phyloP scores from a whole-genome alignment of 192 early-diverging fungal genomes.

The Coemansia sp. region DNA sequence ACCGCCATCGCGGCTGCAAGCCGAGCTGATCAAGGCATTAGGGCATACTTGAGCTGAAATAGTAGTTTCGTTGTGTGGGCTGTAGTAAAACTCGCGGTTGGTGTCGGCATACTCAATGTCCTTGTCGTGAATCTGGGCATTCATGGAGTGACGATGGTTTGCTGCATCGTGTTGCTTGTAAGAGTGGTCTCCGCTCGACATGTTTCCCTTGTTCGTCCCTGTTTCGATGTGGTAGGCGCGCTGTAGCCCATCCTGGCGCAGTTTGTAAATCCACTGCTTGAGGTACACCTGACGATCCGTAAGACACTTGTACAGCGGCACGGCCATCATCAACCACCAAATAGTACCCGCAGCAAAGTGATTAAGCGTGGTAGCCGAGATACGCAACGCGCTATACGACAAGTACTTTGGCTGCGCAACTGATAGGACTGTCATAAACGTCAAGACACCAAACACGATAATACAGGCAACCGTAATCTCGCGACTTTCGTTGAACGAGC shows the following conservation, averaged over 20 bases:
- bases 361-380: constrained; percentile 37
- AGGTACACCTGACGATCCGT: constrained; percentile 28
- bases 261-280: constrained; percentile 25
- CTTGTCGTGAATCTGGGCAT: background rate
- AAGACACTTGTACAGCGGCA: constrained; percentile 35
- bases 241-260: constrained; percentile 41
- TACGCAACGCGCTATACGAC: constrained; percentile 17
- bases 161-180: background rate
- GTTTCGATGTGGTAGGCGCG: constrained; percentile 28
- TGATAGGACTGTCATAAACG: constrained; percentile 24
- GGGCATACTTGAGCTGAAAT: background rate
- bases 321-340: constrained; percentile 52
- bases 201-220: background rate
- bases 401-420: constrained; percentile 18
- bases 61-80: background rate
- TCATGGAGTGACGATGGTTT: background rate
- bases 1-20: background rate
- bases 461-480: constrained; percentile 34
- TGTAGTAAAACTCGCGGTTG: constrained; percentile 9
- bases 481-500: constrained; percentile 55
- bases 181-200: constrained; percentile 1
- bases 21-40: background rate
- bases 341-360: constrained; percentile 33
- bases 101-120: background rate
- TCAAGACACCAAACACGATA: constrained; percentile 32